These are phyloP conservation scores for Aquilaria malaccensis DNA, from an alignment of 345 rosid species.

Conservation along the genomic window DNA sequence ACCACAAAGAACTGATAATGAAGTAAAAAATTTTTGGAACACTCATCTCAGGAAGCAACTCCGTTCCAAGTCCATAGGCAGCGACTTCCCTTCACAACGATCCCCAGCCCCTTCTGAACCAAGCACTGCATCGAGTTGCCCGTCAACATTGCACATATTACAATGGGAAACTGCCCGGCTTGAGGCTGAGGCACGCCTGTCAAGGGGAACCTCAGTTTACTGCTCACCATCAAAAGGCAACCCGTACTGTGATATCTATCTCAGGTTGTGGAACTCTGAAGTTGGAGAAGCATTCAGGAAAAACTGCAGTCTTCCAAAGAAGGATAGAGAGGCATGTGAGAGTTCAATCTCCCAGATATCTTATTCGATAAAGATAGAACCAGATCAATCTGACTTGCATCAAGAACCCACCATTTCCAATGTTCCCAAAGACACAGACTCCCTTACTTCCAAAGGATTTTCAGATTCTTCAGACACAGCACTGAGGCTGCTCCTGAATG, in stretches of 20 bases:
- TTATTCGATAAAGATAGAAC: slow-evolving; percentile 6
- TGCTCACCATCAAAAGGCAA: slow-evolving; percentile 10
- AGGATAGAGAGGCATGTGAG: slow-evolving; percentile 10
- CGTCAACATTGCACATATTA: slow-evolving; percentile 14
- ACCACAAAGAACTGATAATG: slow-evolving; percentile 37
- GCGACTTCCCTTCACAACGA: not conserved
- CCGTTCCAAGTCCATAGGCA: not conserved
- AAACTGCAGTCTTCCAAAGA: not conserved
- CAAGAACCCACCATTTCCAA: slow-evolving; percentile 7
- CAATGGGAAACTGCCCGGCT: slow-evolving; percentile 23
- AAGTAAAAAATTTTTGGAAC: slow-evolving; percentile 36
- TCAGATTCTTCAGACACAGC: slow-evolving; percentile 22
- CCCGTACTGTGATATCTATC: slow-evolving; percentile 17
- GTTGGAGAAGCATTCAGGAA: slow-evolving; percentile 27
- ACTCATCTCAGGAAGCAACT: slow-evolving; percentile 27
- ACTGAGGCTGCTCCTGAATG: slow-evolving; percentile 20
- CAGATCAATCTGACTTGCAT: slow-evolving; percentile 6
- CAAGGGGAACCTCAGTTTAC: slow-evolving; percentile 13
- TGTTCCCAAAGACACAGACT: slow-evolving; percentile 9
- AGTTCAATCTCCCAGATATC: slow-evolving; percentile 9
- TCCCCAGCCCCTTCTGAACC: slow-evolving; percentile 6
- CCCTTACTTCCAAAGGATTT: slow-evolving; percentile 21
- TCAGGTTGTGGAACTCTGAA: slow-evolving; percentile 27
- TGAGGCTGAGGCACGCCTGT: slow-evolving; percentile 25
- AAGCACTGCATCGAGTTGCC: slow-evolving; percentile 5